Base-by-base conservation (phyloP, 2,329 filamentous ascomycete genomes). In the Whalleya microplaca region DNA sequence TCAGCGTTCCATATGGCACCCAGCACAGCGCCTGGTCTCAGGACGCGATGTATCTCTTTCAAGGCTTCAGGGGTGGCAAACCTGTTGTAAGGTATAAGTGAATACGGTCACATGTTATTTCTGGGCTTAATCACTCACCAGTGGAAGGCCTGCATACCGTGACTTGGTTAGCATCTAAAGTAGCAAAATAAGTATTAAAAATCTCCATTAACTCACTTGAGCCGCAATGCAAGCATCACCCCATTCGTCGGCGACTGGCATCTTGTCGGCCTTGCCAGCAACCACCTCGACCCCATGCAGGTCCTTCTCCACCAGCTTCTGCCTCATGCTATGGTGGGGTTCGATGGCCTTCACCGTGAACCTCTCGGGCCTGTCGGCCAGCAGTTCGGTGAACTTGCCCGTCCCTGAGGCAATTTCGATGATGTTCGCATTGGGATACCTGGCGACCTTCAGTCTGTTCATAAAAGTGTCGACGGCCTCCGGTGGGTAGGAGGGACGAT, bases 1-100 rank as follows among this genome's bases (percentile, higher is more conserved):
- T 91, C 88, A 56, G 87, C 77, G 64, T 91, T 91, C 89, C 89
- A 92, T 51, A 92, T 86, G 70, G 90, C 72, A 14, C 85, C 88
- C 23, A 92, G 76, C 23, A 78, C 77, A 6, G 82, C 82, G 6
- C 80, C 80, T 0, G 84, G 84, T 65, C 81, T 82, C 46, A 92
- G 73, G 0, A 89, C 80, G 45, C 88, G 82, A 63, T 85, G 80
- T n/a, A 92, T 87, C 64, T 91, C 87, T 45, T 76, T 72, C 23
- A 92, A 73, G 0, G 87, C 77, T 37, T 83, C 79, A 42, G 80
- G 73, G 51, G 81, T 89, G 41, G 88, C 84, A 73, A 92, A 92
- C 88, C 88, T 87, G 47, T 45, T 2, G 46, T 20, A 18, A 43
- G 54, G 29, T 45, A 45, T 48, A 19, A 50, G 51, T 44, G 47